Evolutionary conservation across 441 rosid genomes (phyloP), one percentile per base, ranked within the genome.

Genomic region (Iberis amara): DNA sequence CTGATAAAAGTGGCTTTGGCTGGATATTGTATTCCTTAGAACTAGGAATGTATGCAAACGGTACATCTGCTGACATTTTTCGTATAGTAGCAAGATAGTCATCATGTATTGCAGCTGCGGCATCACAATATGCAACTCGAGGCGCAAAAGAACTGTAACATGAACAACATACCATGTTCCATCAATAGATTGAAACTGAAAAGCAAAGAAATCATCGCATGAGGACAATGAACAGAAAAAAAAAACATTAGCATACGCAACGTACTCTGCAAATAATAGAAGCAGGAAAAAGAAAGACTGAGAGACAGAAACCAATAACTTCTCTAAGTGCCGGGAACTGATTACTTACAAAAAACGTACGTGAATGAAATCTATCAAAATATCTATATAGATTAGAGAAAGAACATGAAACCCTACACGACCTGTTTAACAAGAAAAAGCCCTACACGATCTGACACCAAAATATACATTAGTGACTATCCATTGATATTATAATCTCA

Each of bases 111-210:
- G 62, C 78, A 35, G 85, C 85, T 41, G 81, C 90, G 7, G 85
- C 91, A 75, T 92, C 99, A 66, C 97, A 86, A 65, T 89, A 69
- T 7, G 97, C 91, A 52, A 92, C 79, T 11, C 80, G 75, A 32
- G 70, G 59, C 75, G 73, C 76, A 48, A 75, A 73, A 64, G 57
- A 57, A 23, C 96, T 84, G 86, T 54, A 57, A 33, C 59, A 66
- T 45, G 28, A 52, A 35, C 43, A 39, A 11, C 30, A 39, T n/a
- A n/a, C n/a, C n/a, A n/a, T 14, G 21, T 46, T 51, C 73, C 66
- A 76, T 45, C 45, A 26, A 33, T 53, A 12, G 0, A 3, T 30
- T 23, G 55, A 55, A 30, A 13, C 47, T 4, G 15, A 38, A 42
- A 18, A 1, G 21, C 21, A 18, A 18, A 1, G 21, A 1, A 18